Evolutionary conservation across 495 filamentous ascomycete species (phyloP), one percentile per base, ranked within the genome.

Genomic region (Lophium mytilinum): DNA sequence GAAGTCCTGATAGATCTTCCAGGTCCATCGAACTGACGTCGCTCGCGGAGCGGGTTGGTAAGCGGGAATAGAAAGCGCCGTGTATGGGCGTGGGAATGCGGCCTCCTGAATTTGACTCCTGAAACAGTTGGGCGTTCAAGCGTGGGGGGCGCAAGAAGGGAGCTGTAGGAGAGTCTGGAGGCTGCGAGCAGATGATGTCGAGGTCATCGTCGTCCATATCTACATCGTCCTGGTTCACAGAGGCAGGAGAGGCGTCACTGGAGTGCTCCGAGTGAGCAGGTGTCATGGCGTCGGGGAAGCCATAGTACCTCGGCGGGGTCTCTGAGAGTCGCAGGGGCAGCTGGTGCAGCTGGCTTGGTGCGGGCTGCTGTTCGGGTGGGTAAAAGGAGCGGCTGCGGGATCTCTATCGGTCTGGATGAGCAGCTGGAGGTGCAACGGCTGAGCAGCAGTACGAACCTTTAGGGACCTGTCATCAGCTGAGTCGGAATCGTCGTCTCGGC

Each of bases 201-300:
- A 70, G 53, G 30, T 71, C 67, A 42, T 64, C 73, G 34, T 74
- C 67, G 37, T 62, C 69, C 76, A 80, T 81, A 40, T 81, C 76
- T 58, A 74, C 74, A 58, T 85, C 83, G 11, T 62, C 37, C 52
- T 64, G 57, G 41, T 63, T 57, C 21, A 60, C 52, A 33, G 55
- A 61, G 21, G 56, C 62, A 8, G 66, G 60, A 6, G 60, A 60
- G 50, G 52, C 43, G 18, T 57, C 49, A 34, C 46, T 55, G 48
- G 52, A 54, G 18, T 52, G 35, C 12, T 63, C 60, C 5, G 56
- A 61, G 9, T 55, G 50, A 37, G 57, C 50, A 8, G 60, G 60
- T 5, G 56, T 63, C 56, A 63, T 53, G 48, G 50, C 49, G 43
- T 54, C 67, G 47, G 49, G 58, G 61, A 24, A 46, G 12, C 53